These are phyloP conservation scores for Diaporthe amygdali DNA, from an alignment of 2,329 filamentous ascomycete species.

Conservation along the genomic window DNA sequence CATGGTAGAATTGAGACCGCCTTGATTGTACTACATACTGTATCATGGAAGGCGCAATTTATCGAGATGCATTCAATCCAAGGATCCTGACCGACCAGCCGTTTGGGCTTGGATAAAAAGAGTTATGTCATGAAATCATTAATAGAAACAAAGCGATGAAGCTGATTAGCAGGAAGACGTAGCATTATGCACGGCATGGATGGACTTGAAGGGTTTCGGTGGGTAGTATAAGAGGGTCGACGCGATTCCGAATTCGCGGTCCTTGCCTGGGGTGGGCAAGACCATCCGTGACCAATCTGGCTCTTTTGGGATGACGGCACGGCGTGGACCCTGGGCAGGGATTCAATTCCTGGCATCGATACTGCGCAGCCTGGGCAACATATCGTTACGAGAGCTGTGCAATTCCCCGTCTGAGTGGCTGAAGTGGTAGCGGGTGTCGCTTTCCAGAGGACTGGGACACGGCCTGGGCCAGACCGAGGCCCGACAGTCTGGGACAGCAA, in stretches of 20 bases:
- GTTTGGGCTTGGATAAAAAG: neutral
- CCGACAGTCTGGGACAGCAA: constrained; percentile 11
- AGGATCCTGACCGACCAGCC: neutral
- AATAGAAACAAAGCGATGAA: neutral
- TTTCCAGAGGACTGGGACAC: constrained; percentile 8
- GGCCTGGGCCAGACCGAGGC: constrained; percentile 1
- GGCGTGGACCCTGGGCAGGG: neutral
- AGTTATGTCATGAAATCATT: neutral
- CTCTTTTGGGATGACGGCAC: constrained; percentile 1
- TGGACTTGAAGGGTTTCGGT: neutral
- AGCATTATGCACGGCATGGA: neutral
- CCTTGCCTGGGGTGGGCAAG: neutral
- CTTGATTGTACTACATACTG: neutral
- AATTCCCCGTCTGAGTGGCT: neutral
- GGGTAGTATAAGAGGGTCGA: neutral
- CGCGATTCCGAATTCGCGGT: neutral
- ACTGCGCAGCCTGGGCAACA: neutral
- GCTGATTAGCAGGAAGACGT: neutral
- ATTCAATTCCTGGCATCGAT: neutral
- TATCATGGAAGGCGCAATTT: neutral
- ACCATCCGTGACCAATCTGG: neutral
- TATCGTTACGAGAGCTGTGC: neutral
- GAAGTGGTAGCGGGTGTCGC: constrained; percentile 1
- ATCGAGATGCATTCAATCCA: neutral
- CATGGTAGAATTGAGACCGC: neutral